phyloP scores from a whole-genome alignment of 345 rosid genomes.

The Reutealis trisperma region DNA sequence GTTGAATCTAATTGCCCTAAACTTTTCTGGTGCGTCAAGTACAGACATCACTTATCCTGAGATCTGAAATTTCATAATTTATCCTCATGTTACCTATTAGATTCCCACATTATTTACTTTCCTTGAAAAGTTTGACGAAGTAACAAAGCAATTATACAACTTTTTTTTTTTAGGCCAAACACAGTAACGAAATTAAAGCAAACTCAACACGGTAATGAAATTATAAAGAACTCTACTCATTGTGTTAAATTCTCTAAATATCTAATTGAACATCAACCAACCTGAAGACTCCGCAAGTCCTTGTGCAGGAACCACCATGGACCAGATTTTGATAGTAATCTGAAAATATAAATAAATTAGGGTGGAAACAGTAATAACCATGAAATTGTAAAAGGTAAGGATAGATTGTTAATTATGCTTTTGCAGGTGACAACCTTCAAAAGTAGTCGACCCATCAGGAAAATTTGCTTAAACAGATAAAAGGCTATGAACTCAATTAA shows the following conservation, averaged over 20 bases:
- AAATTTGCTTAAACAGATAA: neutral
- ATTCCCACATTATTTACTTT: too few relatives aligned
- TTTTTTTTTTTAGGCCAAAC: too few relatives aligned
- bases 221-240: neutral
- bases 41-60: too few relatives aligned
- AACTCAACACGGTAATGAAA: neutral
- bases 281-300: conserved; percentile 40
- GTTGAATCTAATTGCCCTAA: too few relatives aligned
- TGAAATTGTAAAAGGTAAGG: neutral
- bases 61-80: too few relatives aligned
- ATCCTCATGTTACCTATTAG: too few relatives aligned
- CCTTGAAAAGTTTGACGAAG: too few relatives aligned
- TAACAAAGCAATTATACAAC: too few relatives aligned
- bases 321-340: conserved; percentile 66
- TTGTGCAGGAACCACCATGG: conserved; percentile 97
- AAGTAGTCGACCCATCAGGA: neutral
- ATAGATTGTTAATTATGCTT: neutral
- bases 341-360: conserved; percentile 30
- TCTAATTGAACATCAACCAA: conserved; percentile 19
- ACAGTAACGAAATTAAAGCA: too few relatives aligned
- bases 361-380: neutral
- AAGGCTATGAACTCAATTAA: neutral
- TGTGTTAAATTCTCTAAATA: neutral
- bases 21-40: too few relatives aligned
- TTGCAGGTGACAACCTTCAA: too few relatives aligned